A percentile compares a stretch with the other conserved stretches of the same genome.
phyloP scores from a whole-genome alignment of 2,329 filamentous ascomycete species.

The Fusarium palustre region DNA sequence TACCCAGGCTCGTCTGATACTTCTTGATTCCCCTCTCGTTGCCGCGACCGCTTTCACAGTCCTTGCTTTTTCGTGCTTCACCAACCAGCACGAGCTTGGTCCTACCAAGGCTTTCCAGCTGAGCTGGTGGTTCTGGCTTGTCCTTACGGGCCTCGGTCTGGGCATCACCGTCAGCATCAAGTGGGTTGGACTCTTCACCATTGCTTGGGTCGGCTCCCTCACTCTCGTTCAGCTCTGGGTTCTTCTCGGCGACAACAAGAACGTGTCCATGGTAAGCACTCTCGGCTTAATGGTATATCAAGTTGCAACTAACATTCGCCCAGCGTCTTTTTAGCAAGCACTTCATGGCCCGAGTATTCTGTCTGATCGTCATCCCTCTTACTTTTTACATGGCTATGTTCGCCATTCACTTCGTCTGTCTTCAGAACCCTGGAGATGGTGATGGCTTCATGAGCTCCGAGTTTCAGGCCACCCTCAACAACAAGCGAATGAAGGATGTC shows the following conservation, averaged over 20 bases:
- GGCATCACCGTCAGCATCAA: conserved; percentile 96
- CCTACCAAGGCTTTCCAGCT: conserved; percentile 87
- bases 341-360: conserved; percentile 90
- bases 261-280: conserved; percentile 76
- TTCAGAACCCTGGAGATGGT: conserved; percentile 94
- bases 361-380: conserved; percentile 87
- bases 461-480: conserved; percentile 97
- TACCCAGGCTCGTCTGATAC: conserved; percentile 93
- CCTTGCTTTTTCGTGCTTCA: conserved; percentile 91
- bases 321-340: conserved; percentile 91
- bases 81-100: conserved; percentile 95
- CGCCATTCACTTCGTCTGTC: conserved; percentile 92
- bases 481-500: conserved; percentile 95
- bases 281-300: too few species aligned
- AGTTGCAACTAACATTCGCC: conserved; percentile 26
- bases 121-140: conserved; percentile 98
- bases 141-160: conserved; percentile 84
- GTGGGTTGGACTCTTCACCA: conserved; percentile 99
- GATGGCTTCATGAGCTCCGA: conserved; percentile 99
- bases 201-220: conserved; percentile 94
- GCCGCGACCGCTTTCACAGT: conserved; percentile 93
- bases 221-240: conserved; percentile 96
- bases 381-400: conserved; percentile 98
- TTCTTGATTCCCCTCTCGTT: conserved; percentile 94
- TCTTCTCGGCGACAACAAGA: conserved; percentile 87